Conservation (phyloP, 805 yeast species). For the Middelhovenomyces tepae region DNA sequence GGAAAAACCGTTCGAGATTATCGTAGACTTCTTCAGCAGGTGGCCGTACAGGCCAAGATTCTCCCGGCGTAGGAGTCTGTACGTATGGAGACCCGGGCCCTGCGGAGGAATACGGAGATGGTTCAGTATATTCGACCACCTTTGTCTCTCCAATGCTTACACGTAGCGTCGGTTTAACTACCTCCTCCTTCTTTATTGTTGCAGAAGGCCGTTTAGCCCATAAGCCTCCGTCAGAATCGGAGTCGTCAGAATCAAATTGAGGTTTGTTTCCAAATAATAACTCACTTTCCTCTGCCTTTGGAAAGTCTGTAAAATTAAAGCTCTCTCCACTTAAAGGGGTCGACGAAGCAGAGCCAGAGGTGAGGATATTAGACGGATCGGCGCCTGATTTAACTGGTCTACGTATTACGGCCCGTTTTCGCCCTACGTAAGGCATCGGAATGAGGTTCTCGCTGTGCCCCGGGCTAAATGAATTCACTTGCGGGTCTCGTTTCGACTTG, state of each 20-base stretch:
- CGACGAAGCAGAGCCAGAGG: too few species aligned
- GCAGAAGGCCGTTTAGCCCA: constrained; percentile 44
- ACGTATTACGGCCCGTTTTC: constrained; percentile 17
- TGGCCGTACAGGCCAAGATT: constrained; percentile 73
- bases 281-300: constrained; percentile 62
- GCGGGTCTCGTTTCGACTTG: too few species aligned
- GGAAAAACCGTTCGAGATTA: constrained; percentile 86
- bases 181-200: constrained; percentile 4
- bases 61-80: constrained; percentile 5
- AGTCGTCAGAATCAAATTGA: constrained; percentile 27
- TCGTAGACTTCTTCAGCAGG: constrained; percentile 90
- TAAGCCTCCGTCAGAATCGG: constrained; percentile 45
- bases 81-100: constrained; percentile 1
- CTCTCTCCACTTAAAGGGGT: too few species aligned
- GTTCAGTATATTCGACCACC: background rate
- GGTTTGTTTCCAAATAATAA: constrained; percentile 75
- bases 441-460: constrained; percentile 21
- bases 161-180: constrained; percentile 14
- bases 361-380: too few species aligned
- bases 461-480: constrained; percentile 17
- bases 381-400: constrained; percentile 14
- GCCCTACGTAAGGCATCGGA: constrained; percentile 22
- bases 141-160: constrained; percentile 12
- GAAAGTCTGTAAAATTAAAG: too few species aligned
- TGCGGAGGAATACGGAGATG: constrained; percentile 3